Evolutionary conservation across 805 yeast species (phyloP), one percentile per base, ranked within the genome.

Genomic region (Starmera quercuum): DNA sequence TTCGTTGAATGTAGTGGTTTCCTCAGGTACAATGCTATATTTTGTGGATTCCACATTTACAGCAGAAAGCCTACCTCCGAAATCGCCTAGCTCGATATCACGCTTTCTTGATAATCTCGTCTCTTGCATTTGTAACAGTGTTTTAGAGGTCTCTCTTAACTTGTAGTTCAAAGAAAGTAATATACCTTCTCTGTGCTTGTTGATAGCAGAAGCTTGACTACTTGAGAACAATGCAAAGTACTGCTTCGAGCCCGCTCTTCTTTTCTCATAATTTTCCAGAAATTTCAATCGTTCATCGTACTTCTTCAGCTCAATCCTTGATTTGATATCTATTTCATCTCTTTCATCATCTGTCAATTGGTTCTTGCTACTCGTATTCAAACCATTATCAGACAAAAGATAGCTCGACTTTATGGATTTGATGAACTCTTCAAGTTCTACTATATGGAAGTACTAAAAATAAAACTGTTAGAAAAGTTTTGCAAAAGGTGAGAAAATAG

Each of bases 301-400:
- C 36, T 66, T 65, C 42, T 73, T 78, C 30, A 76, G 44, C 46
- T 73, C 71, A 17, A 66, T 45, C 36, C 73, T 65, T 28, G 74
- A 61, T 37, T 74, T 75, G 31, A 73, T 68, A 42, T 76, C 83
- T 16, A 77, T 63, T 24, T 65, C 63, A 39, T 74, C 73, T 44
- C 75, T 71, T 26, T 75, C 78, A 8, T 56, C 61, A 20, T 64
- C 63, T 18, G 66, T 45, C 51, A 73, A 59, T 35, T 33, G 32
- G 33, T 51, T 30, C 33, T 33, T 30, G 42, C 45, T 30, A 39
- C 36, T 30, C 0, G 31, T 17, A 15, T 36, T 35, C 10, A 18
- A 32, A 3, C 36, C 34, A 6, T 32, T 20, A n/a, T 43, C 44
- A 6, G 45, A 39, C 7, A 47, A 32, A 18, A 53, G 34, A 32